Evolutionary conservation across 495 filamentous ascomycete species (phyloP), one percentile per base, ranked within the genome.

Genomic region (Daldinia vernicosa): DNA sequence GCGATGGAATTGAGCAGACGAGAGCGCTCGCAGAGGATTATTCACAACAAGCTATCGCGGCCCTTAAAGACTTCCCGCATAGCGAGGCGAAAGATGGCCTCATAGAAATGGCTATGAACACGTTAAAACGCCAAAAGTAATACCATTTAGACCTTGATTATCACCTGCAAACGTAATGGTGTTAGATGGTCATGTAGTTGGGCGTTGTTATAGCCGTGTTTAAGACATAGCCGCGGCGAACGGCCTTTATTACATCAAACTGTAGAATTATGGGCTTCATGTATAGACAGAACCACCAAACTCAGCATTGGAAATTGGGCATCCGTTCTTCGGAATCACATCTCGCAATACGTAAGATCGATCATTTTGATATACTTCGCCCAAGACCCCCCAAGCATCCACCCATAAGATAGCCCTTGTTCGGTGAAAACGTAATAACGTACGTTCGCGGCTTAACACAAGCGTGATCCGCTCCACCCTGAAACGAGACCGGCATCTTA

Each of bases 51-150:
- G 95, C 95, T n/a, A 90, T 94, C 56, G 84, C 88, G 17, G 91
- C 95, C 17, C 91, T 99, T 71, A 83, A 84, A 73, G 75, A 80
- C 32, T 98, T 98, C 80, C 96, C 95, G 15, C 90, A 93, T 58
- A 92, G 93, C 74, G 95, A 98, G 64, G 95, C 96, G 40, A 97
- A 97, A 81, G 84, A 90, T 24, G 95, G 93, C 7, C 83, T 99
- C 58, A 85, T 95, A 71, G 93, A 97, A 67, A 97, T 98, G 91
- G 95, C 93, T 69, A 87, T 90, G 74, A 97, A 97, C 83, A 93
- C 93, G 2, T 86, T 97, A 83, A 91, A 93, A 76, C 87, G 95
- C 74, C 87, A 93, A 75, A 97, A 97, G 77, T 99, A 86, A 78
- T 61, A 67, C 26, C 24, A 51, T 35, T 54, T 66, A 72, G 58